phyloP scores from a whole-genome alignment of 2,329 filamentous ascomycete species.

The Aspergillus oerlinghausenensis region DNA sequence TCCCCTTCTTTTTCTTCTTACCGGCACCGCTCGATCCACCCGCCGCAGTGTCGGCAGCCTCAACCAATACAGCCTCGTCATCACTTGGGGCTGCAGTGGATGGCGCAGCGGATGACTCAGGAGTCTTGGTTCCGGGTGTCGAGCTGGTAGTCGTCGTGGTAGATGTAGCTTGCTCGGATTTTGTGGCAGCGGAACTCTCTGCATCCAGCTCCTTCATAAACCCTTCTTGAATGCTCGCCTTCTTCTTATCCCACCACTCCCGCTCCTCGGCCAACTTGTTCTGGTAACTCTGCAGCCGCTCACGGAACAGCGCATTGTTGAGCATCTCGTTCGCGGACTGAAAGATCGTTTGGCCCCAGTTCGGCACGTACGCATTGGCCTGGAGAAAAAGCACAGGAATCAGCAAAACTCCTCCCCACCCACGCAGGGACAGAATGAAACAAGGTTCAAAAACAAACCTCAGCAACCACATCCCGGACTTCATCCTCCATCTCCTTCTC shows the following conservation, averaged over 20 bases:
- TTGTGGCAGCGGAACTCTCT: conserved; percentile 11
- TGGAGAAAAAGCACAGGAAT: conserved; percentile 7
- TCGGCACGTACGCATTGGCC: conserved; percentile 84
- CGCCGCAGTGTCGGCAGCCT: conserved; percentile 47
- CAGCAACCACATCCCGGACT: conserved; percentile 84
- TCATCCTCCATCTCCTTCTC: conserved; percentile 99
- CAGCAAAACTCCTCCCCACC: neutral
- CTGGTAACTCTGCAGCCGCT: conserved; percentile 70
- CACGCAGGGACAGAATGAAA: conserved; percentile 1
- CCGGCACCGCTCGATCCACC: conserved; percentile 23
- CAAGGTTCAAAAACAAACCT: conserved; percentile 55
- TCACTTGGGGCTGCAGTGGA: conserved; percentile 50
- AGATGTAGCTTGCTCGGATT: conserved; percentile 12
- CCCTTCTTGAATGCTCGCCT: conserved; percentile 65
- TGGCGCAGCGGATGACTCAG: conserved; percentile 21
- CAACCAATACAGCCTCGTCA: conserved; percentile 75
- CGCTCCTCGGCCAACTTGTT: conserved; percentile 68
- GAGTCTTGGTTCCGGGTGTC: conserved; percentile 14
- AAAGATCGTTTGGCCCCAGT: conserved; percentile 94
- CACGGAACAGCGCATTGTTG: conserved; percentile 72
- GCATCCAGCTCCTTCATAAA: conserved; percentile 76
- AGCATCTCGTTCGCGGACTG: conserved; percentile 96
- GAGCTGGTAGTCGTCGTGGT: conserved; percentile 5
- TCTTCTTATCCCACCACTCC: conserved; percentile 88
- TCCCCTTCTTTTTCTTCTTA: conserved; percentile 46